Percentiles rank a stretch among this genome's conserved stretches.
Evolutionary conservation across 345 rosid genomes (phyloP).

Genomic region (Eucalyptus rudis): DNA sequence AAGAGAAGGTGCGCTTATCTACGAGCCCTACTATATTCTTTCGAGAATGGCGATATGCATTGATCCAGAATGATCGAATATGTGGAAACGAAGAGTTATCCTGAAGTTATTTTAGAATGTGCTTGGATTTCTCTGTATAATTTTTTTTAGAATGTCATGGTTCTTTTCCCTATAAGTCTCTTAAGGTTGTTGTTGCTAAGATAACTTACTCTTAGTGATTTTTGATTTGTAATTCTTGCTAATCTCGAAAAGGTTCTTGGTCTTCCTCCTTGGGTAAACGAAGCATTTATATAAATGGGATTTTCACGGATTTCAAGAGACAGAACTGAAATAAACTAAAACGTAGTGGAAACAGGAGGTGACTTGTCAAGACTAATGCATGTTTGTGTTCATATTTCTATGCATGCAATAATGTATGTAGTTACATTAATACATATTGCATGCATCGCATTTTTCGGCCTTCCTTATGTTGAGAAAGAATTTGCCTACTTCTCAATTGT

Average conservation of each 20-base stretch:
- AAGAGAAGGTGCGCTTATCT: slow-evolving; percentile 39
- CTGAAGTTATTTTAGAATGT: neutral
- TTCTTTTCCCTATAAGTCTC: neutral
- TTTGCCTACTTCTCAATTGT: neutral
- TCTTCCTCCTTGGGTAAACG: neutral
- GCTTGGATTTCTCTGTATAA: neutral
- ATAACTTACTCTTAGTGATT: neutral
- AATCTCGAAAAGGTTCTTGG: neutral
- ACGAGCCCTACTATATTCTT: neutral
- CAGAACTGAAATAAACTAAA: neutral
- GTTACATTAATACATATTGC: neutral
- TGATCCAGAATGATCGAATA: neutral
- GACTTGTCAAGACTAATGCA: neutral
- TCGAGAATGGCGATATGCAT: neutral
- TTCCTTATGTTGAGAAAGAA: neutral
- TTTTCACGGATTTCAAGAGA: neutral
- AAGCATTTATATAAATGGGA: neutral
- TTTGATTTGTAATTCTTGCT: neutral
- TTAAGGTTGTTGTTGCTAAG: neutral
- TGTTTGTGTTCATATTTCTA: neutral
- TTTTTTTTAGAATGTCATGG: neutral
- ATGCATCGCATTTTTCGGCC: neutral
- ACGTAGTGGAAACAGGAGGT: neutral
- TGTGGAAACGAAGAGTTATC: neutral
- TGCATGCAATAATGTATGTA: neutral